Percentiles rank a stretch among this genome's conserved stretches.
Conservation (phyloP, 2,329 filamentous ascomycete genomes). For the Ceratocystis harringtonii region DNA sequence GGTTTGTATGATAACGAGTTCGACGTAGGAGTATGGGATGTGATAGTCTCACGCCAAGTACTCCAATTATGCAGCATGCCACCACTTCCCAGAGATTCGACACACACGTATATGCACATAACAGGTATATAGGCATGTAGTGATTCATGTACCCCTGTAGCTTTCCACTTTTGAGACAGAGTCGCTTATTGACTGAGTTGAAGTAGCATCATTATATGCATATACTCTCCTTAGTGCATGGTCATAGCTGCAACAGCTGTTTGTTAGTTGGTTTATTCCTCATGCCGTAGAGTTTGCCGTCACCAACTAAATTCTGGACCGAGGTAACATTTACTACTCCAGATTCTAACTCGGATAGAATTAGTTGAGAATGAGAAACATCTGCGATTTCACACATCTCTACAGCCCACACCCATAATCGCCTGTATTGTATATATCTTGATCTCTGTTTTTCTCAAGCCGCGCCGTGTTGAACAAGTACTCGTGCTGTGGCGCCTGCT, state of each 20-base stretch:
- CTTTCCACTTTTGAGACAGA: background rate
- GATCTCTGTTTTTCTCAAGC: background rate
- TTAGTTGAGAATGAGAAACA: too few relatives aligned
- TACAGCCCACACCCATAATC: background rate
- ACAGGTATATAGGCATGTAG: background rate
- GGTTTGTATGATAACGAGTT: background rate
- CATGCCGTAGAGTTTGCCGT: background rate
- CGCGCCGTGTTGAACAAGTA: background rate
- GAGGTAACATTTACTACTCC: slow-evolving; percentile 3
- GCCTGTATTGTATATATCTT: background rate
- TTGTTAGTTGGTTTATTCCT: background rate
- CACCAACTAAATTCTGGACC: background rate
- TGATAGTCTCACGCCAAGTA: background rate
- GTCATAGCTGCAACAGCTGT: background rate
- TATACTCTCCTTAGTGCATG: background rate
- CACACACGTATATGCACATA: background rate
- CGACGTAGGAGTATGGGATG: background rate
- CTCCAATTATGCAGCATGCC: background rate
- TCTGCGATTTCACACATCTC: too few relatives aligned
- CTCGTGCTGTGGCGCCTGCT: background rate
- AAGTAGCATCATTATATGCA: background rate
- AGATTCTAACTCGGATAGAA: background rate
- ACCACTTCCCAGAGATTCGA: background rate
- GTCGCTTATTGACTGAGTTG: background rate
- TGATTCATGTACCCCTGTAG: background rate